phyloP scores from a whole-genome alignment of 2,329 filamentous ascomycete species.

The Herpomyces periplanetae region DNA sequence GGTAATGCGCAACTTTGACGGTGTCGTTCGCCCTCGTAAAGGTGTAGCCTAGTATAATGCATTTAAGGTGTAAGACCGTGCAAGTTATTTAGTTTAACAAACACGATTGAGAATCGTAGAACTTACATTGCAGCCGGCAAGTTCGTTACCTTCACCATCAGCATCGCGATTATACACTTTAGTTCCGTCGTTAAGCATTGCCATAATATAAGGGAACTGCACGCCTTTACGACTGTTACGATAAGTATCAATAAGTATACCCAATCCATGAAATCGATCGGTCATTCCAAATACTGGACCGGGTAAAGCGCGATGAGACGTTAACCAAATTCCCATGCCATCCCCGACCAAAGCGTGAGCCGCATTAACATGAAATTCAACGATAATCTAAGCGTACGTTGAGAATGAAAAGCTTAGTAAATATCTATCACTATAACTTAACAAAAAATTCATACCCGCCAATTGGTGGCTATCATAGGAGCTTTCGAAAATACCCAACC shows the following conservation, averaged over 20 bases:
- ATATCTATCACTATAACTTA: background rate
- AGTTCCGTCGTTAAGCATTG: constrained; percentile 73
- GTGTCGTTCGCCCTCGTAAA: constrained; percentile 32
- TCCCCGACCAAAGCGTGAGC: constrained; percentile 69
- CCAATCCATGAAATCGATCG: constrained; percentile 71
- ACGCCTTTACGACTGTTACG: constrained; percentile 93
- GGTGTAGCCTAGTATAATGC: constrained; percentile 20
- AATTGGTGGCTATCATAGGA: constrained; percentile 83
- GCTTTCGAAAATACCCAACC: constrained; percentile 84
- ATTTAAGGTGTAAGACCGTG: constrained; percentile 2
- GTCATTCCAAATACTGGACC: constrained; percentile 58
- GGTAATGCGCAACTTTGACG: constrained; percentile 54
- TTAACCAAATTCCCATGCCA: constrained; percentile 91
- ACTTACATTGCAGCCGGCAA: constrained; percentile 53
- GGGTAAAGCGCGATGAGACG: constrained; percentile 41
- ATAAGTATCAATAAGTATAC: constrained; percentile 88
- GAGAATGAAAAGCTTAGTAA: background rate
- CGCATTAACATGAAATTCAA: constrained; percentile 79
- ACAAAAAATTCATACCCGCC: constrained; percentile 20
- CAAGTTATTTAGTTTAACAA: no score
- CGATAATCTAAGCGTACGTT: constrained; percentile 19
- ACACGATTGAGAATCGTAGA: no score
- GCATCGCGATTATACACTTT: constrained; percentile 66
- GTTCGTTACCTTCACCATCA: constrained; percentile 67
- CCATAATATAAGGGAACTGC: constrained; percentile 92